Evolutionary conservation across 164 flowering plant genomes (phyloP), one percentile per base, ranked within the genome.

Genomic region (Stephania yunnanensis): DNA sequence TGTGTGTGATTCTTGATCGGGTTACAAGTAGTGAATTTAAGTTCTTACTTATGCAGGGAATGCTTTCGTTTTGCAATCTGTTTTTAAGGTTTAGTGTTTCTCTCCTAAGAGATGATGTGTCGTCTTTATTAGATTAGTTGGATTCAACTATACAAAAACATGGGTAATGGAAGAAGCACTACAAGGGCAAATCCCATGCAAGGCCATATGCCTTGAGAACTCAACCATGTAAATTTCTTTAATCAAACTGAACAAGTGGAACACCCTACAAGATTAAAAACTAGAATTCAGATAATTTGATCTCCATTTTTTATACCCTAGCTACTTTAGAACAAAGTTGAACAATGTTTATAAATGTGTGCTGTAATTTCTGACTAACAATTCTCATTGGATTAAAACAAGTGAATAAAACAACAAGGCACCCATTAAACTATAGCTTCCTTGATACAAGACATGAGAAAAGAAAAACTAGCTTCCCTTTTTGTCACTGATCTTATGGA

Each of bases 391-490:
- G n/a, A 31, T 44, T 20, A 53, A 42, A 58, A 29, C 19, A 74
- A 46, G 15, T 13, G 22, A 68, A 45, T 13, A 58, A 10, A 68
- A 12, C 12, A 25, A 25, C 25, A 52, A 5, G 9, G 15, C 13
- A 45, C 42, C 53, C 25, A 61, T 46, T 64, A 11, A 64, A 46
- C 36, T 71, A 45, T 45, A 63, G 17, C 15, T 65, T 64, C 22
- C 42, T 68, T 64, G 69, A 79, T 78, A 81, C 77, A 80, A 55
- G 77, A 78, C 83, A 82, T 10, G 42, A 80, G 75, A 81, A 83
- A 84, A 73, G 76, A 79, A 45, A 45, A 81, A 58, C 42, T 71
- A 73, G 79, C 73, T 78, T 71, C 69, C 69, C 80, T 81, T 83
- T 25, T 74, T 76, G 68, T 64, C 74, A 74, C 80, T 36, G 42